These are phyloP conservation scores for Starmerella sp. DNA, from an alignment of 805 yeast species.

Conservation along the genomic window DNA sequence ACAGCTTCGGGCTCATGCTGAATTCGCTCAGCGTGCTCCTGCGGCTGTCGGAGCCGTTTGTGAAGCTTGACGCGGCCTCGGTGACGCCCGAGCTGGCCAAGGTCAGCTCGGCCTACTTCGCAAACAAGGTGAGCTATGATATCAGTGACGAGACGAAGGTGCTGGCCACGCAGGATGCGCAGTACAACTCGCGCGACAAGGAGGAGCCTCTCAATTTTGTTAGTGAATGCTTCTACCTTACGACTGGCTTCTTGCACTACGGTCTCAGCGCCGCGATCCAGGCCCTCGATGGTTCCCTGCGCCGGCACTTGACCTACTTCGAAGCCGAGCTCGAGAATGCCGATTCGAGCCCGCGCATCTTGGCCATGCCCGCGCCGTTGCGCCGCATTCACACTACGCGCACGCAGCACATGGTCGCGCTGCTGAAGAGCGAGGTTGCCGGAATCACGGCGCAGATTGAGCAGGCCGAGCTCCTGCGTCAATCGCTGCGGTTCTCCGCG, in stretches of 20 bases:
- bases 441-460: constrained; percentile 54
- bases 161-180: constrained; percentile 62
- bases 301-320: constrained; percentile 35
- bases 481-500: constrained; percentile 62
- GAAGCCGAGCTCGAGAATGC: constrained; percentile 21
- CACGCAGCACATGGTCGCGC: neutral
- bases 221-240: constrained; percentile 77
- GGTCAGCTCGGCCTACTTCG: constrained; percentile 62
- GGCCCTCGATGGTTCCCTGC: constrained; percentile 41
- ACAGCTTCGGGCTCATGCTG: constrained; percentile 72
- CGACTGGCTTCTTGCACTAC: constrained; percentile 69
- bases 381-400: neutral
- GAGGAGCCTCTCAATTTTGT: constrained; percentile 61
- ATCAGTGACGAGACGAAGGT: constrained; percentile 72
- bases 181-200: constrained; percentile 24
- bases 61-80: constrained; percentile 38
- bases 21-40: constrained; percentile 60
- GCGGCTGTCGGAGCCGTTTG: constrained; percentile 71
- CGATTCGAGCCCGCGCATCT: constrained; percentile 3
- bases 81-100: constrained; percentile 51
- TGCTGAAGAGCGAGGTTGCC: constrained; percentile 25
- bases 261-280: constrained; percentile 74
- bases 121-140: constrained; percentile 44
- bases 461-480: constrained; percentile 47
- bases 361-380: neutral